Base-by-base conservation (phyloP, 1,139 yeast species). In the Hanseniaspora sp. region DNA sequence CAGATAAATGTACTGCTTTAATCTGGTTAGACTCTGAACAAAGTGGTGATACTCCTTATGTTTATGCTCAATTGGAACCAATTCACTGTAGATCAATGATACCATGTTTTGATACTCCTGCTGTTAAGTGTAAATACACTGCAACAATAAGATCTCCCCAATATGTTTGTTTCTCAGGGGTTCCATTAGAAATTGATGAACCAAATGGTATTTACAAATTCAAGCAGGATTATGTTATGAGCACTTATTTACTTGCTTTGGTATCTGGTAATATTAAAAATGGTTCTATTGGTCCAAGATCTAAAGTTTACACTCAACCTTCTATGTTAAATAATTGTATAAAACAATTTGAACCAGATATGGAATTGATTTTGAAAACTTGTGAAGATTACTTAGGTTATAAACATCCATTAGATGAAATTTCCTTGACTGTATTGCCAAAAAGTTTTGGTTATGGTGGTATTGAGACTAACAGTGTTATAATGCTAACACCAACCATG, bases 91-190 rank as follows among this genome's bases (percentile, higher is more conserved):
- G 96, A 65, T 80, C 95, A 29, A 74, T 88, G 62, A 82, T 84
- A 70, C 96, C 96, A 2, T 85, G 90, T 63, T 88, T 88, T 66
- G 96, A 88, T 67, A 87, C 96, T 0, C 96, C 96, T 3, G 77
- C 94, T 0, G 76, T 86, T 53, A 88, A 88, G 68, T 76, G 88
- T 4, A 73, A 81, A 0, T 85, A 76, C 65, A 69, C 72, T 17
- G 80, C 83, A 61, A 70, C 71, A 40, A 80, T 86, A 52, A 75
- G 69, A 46, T 86, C 95, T 1, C 76, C 80, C 13, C 73, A 78
- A 57, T 83, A 83, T 45, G 79, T 80, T 2, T 79, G 87, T 42
- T 80, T 86, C 70, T 81, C 92, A 8, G 96, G 95, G 45, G 64
- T 69, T 11, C 63, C 66, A 47, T 43, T 58, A 11, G 53, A 34